Evolutionary conservation across 2,329 filamentous ascomycete genomes (phyloP), one percentile per base, ranked within the genome.

Genomic region (Aspergillus ochraceus): DNA sequence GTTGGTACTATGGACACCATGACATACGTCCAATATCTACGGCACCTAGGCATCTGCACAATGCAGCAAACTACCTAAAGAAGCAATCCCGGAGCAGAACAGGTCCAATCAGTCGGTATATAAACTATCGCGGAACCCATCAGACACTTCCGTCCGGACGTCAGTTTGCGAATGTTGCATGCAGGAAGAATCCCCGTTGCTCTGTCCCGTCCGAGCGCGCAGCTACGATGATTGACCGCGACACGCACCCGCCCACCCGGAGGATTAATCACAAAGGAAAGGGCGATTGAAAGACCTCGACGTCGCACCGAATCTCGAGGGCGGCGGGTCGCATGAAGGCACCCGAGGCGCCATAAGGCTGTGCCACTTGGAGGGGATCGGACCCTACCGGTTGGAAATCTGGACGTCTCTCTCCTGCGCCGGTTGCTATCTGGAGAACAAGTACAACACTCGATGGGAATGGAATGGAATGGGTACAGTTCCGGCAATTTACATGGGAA

Each of bases 251-350:
- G 6, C 17, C 36, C 36, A n/a, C 6, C 53, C 45, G 53, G 45
- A 55, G 29, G 53, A 55, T 55, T 55, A 49, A 49, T 55, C 53
- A 49, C 53, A 55, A 55, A 42, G 12, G 36, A 39, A 39, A 39
- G 14, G 36, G 36, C 36, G 17, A 42, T 42, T 42, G 36, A 42
- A n/a, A 17, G 26, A 29, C 26, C 6, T 29, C 26, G 32, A 4
- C 32, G 36, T 42, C 36, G 36, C 36, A 42, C 17, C 36, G 12
- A 42, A 42, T 42, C 36, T 49, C 26, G 29, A 54, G 45, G 24
- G 29, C 53, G 45, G 53, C 45, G 36, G 53, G 53, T 49, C 45
- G 53, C 53, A 55, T 49, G 29, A 49, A 55, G 53, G 53, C 53
- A 49, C 45, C 53, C 45, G 10, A 49, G n/a, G 12, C 29, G 24